Base-by-base conservation (phyloP, 2,329 filamentous ascomycete species). In the Xylaria sp. region DNA sequence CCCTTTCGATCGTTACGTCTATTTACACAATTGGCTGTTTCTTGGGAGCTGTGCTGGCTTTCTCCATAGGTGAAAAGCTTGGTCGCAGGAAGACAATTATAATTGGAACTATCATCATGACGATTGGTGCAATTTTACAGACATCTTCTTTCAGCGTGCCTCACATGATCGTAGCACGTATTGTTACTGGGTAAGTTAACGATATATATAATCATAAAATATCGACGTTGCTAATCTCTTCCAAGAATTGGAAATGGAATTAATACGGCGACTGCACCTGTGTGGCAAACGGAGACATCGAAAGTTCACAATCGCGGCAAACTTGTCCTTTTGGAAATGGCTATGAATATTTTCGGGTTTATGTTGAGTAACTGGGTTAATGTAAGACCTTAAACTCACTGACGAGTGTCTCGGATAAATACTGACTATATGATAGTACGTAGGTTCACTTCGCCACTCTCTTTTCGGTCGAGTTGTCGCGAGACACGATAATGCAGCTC, bases 1-100 rank as follows among this genome's bases (percentile, higher is more conserved):
- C 54, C 2, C 61, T 75, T 3, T 77, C 79, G 2, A 87, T 85
- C 0, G 83, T 88, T n/a, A 87, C 85, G 0, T 86, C 79, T 0
- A 79, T 78, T 53, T 81, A 81, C 47, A 80, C 79, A 10, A 71
- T 85, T 13, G 83, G 84, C 3, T 82, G 80, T 65, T 80, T 85
- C 65, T 60, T 82, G 1, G 83, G 83, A 1, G 88, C 71, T 35
- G 68, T 75, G 3, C 76, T 79, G 3, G 78, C 79, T 1, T 76
- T 83, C 53, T 77, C 70, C n/a, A 72, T 82, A 55, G 83, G 83
- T 23, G 84, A 85, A 65, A 71, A 60, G 2, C 78, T 85, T 10
- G 84, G 84, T 9, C 81, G 84, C 27, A 80, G 80, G 66, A 78
- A 76, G 32, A 82, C 81, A 12, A 80, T 85, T 23, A 74, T 82